Base-by-base conservation (phyloP, 2,329 filamentous ascomycete species). In the Apiospora kogelbergensis region DNA sequence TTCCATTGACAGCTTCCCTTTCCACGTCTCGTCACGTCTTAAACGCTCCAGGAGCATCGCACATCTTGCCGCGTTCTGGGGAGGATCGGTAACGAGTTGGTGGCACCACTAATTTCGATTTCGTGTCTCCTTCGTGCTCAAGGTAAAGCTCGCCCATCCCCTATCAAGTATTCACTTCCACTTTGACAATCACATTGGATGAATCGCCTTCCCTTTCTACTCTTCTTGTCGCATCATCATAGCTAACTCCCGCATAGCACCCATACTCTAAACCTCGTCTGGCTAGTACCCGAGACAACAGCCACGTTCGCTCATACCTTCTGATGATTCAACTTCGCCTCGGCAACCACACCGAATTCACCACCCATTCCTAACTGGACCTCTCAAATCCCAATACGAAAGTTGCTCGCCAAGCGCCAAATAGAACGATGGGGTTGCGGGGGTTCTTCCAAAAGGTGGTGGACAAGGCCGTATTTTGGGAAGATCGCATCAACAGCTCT, bases 401-500 rank as follows among this genome's bases (percentile, higher is more conserved):
- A 22, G 9, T 30, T 37, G 30, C 30, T 60, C 30, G 53, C 17
- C 17, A 30, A 60, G 53, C 53, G 13, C 30, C 3, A 45, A 20
- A 33, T 13, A 26, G 11, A 17, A 48, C 20, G 30, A 33, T 66
- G 40, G 65, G 65, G 44, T 65, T 67, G n/a, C 40, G 68, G 15
- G 48, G 64, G 33, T 48, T 63, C 20, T 37, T 73, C 45, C 69
- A 71, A 44, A 63, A 69, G 65, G 72, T 66, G 37, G 53, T 73
- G 60, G 73, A 75, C 37, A 70, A 67, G 26, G 17, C 53, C 24
- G 70, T 67, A 5, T 20, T 24, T 24, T 30, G 78, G 63, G 78
- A 80, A n/a, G 72, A 76, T 13, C 71, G 71, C 37, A 74, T 79
- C 67, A 80, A 78, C 44, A 42, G 67, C 37, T 82, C 81, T 1